Conservation (phyloP, 768 basidiomycete genomes). For the Lyophyllum atratum region DNA sequence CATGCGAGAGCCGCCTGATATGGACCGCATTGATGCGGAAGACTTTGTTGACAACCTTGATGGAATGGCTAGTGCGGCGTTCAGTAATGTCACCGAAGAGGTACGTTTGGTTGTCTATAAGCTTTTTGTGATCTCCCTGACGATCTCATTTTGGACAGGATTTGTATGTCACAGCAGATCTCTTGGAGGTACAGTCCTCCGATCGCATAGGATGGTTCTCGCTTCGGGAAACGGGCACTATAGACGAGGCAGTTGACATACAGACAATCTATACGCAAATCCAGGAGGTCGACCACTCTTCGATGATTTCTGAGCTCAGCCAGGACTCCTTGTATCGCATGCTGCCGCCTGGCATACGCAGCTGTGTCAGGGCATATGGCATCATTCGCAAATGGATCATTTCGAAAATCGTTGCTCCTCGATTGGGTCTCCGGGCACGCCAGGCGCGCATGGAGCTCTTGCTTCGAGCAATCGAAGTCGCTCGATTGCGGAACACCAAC, state of each 20-base stretch:
- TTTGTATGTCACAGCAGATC: slow-evolving; percentile 73
- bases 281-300: slow-evolving; percentile 71
- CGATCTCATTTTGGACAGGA: slow-evolving; percentile 46
- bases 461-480: slow-evolving; percentile 72
- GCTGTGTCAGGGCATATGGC: slow-evolving; percentile 73
- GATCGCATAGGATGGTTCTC: slow-evolving; percentile 84
- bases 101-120: slow-evolving; percentile 37
- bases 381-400: slow-evolving; percentile 82
- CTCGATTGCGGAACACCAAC: slow-evolving; percentile 61
- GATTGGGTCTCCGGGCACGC: slow-evolving; percentile 61
- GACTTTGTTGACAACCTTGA: slow-evolving; percentile 80
- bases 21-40: slow-evolving; percentile 65
- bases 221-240: slow-evolving; percentile 49
- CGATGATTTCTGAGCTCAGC: slow-evolving; percentile 66
- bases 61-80: slow-evolving; percentile 72
- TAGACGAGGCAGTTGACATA: slow-evolving; percentile 71
- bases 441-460: slow-evolving; percentile 75
- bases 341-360: slow-evolving; percentile 73
- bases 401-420: slow-evolving; percentile 64
- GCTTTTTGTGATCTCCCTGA: not conserved
- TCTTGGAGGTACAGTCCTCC: slow-evolving; percentile 78
- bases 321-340: slow-evolving; percentile 75
- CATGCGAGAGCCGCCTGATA: slow-evolving; percentile 55
- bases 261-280: slow-evolving; percentile 78
- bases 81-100: slow-evolving; percentile 79